Evolutionary conservation across 2,329 filamentous ascomycete species (phyloP).

Genomic region (Penicillium sp.): DNA sequence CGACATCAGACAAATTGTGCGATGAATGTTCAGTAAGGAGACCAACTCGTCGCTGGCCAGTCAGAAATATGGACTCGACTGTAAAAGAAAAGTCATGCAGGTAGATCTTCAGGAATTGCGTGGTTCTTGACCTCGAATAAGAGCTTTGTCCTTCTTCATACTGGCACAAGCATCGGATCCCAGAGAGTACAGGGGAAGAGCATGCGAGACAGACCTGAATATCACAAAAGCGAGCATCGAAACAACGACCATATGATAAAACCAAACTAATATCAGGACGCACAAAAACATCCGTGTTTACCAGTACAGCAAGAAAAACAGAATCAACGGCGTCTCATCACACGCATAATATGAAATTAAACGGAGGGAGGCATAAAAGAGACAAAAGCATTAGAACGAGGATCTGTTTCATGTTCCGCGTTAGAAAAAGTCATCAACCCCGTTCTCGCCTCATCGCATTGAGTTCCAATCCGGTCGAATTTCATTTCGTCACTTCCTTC

Average conservation of each 20-base stretch:
- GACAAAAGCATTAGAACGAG: slow-evolving; percentile 2
- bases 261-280: slow-evolving; percentile 6
- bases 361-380: slow-evolving; percentile 1
- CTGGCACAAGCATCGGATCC: slow-evolving; percentile 3
- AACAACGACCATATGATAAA: slow-evolving; percentile 1
- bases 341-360: slow-evolving; percentile 1
- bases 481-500: slow-evolving; percentile 15
- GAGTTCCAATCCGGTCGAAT: slow-evolving; percentile 2
- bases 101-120: neutral
- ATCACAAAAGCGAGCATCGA: neutral
- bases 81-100: neutral
- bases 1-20: no score
- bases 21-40: neutral
- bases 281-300: slow-evolving; percentile 3
- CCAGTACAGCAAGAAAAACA: neutral
- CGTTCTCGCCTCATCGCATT: slow-evolving; percentile 11
- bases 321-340: neutral
- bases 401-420: neutral
- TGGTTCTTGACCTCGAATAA: neutral
- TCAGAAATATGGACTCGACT: neutral
- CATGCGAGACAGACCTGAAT: neutral
- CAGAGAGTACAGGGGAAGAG: neutral
- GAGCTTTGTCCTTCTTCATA: slow-evolving; percentile 6
- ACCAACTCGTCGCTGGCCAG: neutral
- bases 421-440: slow-evolving; percentile 4